Base-by-base conservation (phyloP, 192 early-diverging fungal species). In the Coemansia sp. region DNA sequence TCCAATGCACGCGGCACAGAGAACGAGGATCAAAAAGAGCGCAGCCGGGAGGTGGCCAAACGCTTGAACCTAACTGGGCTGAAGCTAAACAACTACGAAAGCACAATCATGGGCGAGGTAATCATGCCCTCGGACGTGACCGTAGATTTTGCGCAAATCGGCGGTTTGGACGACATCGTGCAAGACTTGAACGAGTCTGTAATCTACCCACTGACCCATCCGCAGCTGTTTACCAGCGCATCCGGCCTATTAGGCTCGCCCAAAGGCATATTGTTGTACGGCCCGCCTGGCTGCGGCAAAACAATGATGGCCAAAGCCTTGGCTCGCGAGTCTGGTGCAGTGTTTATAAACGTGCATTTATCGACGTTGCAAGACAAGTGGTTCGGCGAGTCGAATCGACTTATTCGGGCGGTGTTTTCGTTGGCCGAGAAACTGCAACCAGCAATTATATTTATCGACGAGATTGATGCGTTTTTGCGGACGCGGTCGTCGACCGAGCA, bases 241-340 rank as follows among this genome's bases (percentile, higher is more conserved):
- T 92, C 91, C 12, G 93, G 93, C 11, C 75, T 99, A 43, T 73
- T 98, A 48, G 94, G 93, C 5, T 91, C 94, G 7, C 94, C 97
- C 32, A 94, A 95, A 62, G 97, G 97, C 27, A 93, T 96, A 17
- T 68, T 97, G 41, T 77, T 99, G n/a, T 94, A 96, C 74, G 97
- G 95, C 8, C 94, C 95, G 41, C 94, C 95, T 14, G 89, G 95
- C 22, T 96, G 94, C 65, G 97, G 97, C 51, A 99, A 99, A 73
- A 99, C 96, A 14, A 96, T 99, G 94, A 69, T 96, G 69, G 97
- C 97, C 55, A 98, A 98, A 79, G 97, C 97, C 4, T 85, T 99
- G 24, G 96, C 97, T 27, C 90, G 91, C 51, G 97, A 99, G 74
- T 96, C 94, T n/a, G 88, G 89, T 47, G 97, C 97, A 0, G 95